Conservation (phyloP, 345 rosid genomes). For the Kernera saxatilis region DNA sequence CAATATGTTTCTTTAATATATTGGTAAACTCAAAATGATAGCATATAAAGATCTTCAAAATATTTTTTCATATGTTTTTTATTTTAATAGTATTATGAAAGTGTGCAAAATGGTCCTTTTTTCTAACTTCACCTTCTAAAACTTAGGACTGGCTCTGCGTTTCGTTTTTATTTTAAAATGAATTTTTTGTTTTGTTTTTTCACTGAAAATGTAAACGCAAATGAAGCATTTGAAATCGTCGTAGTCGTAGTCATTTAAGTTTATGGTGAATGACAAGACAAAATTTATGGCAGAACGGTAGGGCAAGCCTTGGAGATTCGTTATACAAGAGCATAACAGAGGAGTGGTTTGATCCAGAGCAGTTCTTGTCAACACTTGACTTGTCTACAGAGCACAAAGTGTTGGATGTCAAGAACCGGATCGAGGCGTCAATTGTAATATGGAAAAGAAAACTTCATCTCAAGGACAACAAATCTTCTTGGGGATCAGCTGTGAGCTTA, state of each 20-base stretch:
- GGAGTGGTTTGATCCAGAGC: constrained; percentile 68
- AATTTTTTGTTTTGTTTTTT: too few species aligned
- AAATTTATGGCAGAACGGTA: constrained; percentile 52
- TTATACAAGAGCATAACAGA: constrained; percentile 75
- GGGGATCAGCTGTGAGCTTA: constrained; percentile 79
- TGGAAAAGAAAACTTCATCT: constrained; percentile 77
- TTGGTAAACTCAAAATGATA: too few species aligned
- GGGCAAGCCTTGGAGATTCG: constrained; percentile 74
- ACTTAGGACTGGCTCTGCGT: too few species aligned
- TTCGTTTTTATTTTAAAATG: too few species aligned
- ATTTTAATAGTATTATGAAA: too few species aligned
- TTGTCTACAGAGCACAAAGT: constrained; percentile 68
- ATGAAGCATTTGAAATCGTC: background rate
- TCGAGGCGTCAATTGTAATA: constrained; percentile 83
- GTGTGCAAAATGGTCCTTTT: too few species aligned
- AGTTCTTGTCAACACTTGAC: constrained; percentile 66
- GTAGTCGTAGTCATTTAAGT: background rate
- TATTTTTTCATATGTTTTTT: too few species aligned
- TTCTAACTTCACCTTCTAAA: too few species aligned
- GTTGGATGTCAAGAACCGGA: constrained; percentile 72
- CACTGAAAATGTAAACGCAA: too few species aligned
- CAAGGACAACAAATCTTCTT: constrained; percentile 70
- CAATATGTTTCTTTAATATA: too few species aligned
- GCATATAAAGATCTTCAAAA: too few species aligned
- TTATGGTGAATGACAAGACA: background rate